Conservation (phyloP, 495 filamentous ascomycete species). For the Peziza echinospora region DNA sequence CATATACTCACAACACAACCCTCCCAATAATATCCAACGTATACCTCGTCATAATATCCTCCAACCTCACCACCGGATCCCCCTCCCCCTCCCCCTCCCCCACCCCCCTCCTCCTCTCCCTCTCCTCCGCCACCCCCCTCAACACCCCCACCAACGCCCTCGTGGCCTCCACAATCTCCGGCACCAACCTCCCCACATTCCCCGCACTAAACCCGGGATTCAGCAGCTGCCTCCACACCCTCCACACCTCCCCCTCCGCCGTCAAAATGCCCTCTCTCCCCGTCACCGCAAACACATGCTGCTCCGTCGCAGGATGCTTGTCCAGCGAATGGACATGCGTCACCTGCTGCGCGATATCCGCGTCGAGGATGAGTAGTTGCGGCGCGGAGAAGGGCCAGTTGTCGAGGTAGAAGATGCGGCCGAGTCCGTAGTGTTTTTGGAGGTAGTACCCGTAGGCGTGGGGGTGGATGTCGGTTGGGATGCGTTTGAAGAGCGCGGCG, state of each 20-base stretch:
- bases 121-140: conserved; percentile 33
- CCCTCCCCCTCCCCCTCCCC: too few relatives aligned
- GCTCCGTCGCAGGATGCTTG: conserved; percentile 17
- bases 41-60: background rate
- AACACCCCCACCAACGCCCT: conserved; percentile 28
- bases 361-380: conserved; percentile 21
- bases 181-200: conserved; percentile 23
- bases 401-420: conserved; percentile 25
- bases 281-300: conserved; percentile 16
- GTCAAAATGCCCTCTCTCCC: background rate
- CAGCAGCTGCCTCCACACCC: conserved; percentile 23
- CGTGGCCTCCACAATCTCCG: conserved; percentile 23
- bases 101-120: too few relatives aligned
- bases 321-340: conserved; percentile 19
- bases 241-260: conserved; percentile 24
- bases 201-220: conserved; percentile 27
- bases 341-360: conserved; percentile 21
- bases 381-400: conserved; percentile 24
- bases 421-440: conserved; percentile 6
- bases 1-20: background rate
- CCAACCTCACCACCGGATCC: background rate
- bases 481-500: conserved; percentile 11
- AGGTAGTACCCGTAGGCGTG: conserved; percentile 7
- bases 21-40: background rate
- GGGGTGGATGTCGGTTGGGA: conserved; percentile 10